A percentile compares a stretch with the other conserved stretches of the same genome.
These are phyloP conservation scores for Ceratobasidium sp. DNA, from an alignment of 1,284 basidiomycete species.

Conservation along the genomic window DNA sequence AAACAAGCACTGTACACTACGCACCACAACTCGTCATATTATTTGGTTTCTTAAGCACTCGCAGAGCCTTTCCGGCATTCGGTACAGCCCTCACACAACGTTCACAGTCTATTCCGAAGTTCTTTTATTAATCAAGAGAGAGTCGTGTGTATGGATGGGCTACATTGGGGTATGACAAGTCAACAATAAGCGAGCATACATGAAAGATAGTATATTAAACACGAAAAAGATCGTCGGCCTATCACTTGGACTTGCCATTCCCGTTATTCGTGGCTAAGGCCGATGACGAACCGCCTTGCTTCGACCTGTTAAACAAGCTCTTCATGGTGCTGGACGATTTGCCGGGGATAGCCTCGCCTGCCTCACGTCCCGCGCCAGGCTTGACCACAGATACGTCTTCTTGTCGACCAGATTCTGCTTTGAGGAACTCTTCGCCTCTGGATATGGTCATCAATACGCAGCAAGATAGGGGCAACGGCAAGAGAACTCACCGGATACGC, in stretches of 20 bases:
- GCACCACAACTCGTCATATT: constrained; percentile 7
- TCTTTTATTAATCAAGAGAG: neutral
- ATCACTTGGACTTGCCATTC: neutral
- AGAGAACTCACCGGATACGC: constrained; percentile 62
- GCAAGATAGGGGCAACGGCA: neutral
- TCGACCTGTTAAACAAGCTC: constrained; percentile 30
- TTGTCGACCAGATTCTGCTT: constrained; percentile 53
- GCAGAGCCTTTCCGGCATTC: neutral
- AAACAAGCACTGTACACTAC: neutral
- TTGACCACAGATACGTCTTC: constrained; percentile 63
- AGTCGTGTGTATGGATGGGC: neutral
- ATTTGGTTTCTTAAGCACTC: neutral
- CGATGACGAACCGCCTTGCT: constrained; percentile 12
- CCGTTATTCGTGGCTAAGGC: constrained; percentile 12
- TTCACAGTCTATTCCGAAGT: neutral
- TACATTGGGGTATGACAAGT: constrained; percentile 18
- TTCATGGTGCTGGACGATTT: constrained; percentile 32
- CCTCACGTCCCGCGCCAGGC: constrained; percentile 65
- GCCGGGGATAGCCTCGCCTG: constrained; percentile 54
- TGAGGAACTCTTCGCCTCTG: constrained; percentile 70
- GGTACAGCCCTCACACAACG: neutral
- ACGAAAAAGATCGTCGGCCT: neutral
- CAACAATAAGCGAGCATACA: constrained; percentile 3
- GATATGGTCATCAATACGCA: neutral
- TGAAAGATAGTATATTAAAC: constrained; percentile 9